A percentile compares a stretch with the other conserved stretches of the same genome.
Conservation (phyloP, 257 asterid species). For the Fraxinus americana region DNA sequence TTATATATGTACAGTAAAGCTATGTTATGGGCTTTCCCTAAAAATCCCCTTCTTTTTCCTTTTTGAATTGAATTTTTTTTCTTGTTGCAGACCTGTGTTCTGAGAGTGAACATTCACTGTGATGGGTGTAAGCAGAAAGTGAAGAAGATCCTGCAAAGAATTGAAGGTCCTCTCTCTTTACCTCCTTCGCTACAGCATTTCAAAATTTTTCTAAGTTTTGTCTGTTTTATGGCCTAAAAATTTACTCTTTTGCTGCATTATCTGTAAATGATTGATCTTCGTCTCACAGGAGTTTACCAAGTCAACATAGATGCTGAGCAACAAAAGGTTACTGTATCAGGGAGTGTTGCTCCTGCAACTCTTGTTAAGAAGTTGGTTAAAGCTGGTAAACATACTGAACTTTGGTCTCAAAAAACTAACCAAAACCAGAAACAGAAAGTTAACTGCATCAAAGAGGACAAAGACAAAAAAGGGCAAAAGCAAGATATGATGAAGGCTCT, state of each 20-base stretch:
- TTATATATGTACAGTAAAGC: background rate
- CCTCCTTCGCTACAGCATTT: too few relatives aligned
- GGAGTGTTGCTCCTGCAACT: slow-evolving; percentile 50
- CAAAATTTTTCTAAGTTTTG: background rate
- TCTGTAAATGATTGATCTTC: background rate
- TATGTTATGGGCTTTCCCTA: background rate
- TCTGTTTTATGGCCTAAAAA: background rate
- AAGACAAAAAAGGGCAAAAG: slow-evolving; percentile 44
- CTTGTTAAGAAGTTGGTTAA: slow-evolving; percentile 56
- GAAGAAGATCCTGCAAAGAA: slow-evolving; percentile 76
- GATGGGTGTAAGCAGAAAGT: slow-evolving; percentile 93
- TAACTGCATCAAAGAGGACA: slow-evolving; percentile 35
- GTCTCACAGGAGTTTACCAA: slow-evolving; percentile 64
- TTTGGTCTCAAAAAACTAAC: slow-evolving; percentile 49
- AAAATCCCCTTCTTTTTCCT: background rate
- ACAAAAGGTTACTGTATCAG: slow-evolving; percentile 67
- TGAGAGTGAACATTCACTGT: slow-evolving; percentile 87
- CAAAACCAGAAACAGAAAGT: slow-evolving; percentile 54
- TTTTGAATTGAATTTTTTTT: background rate
- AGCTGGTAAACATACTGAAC: slow-evolving; percentile 78
- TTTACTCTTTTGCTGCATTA: background rate
- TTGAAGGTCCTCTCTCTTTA: slow-evolving; percentile 56
- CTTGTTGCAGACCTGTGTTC: slow-evolving; percentile 63
- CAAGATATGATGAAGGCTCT: slow-evolving; percentile 31
- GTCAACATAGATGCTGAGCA: slow-evolving; percentile 63